phyloP scores from a whole-genome alignment of 306 rosid species.

The Senna tora region DNA sequence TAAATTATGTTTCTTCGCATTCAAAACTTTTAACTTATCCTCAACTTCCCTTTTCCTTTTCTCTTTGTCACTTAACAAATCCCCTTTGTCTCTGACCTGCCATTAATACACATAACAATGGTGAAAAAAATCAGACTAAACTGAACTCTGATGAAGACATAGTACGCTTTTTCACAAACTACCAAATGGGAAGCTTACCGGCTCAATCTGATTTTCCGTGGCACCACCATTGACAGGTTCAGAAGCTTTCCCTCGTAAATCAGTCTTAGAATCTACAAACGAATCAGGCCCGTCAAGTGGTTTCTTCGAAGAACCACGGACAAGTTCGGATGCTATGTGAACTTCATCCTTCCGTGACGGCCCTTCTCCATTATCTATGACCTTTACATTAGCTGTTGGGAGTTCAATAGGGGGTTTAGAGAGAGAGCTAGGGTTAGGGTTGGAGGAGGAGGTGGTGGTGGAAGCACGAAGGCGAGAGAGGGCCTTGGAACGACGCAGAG shows the following conservation, averaged over 20 bases:
- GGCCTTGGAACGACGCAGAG: slow-evolving; percentile 78
- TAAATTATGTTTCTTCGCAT: slow-evolving; percentile 76
- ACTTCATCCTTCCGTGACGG: slow-evolving; percentile 46
- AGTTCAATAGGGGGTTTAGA: slow-evolving; percentile 31
- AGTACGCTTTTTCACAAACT: slow-evolving; percentile 37
- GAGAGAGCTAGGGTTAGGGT: slow-evolving; percentile 25
- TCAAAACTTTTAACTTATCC: slow-evolving; percentile 75
- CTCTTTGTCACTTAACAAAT: slow-evolving; percentile 46
- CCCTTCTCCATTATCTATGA: slow-evolving; percentile 49
- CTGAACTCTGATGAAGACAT: not conserved
- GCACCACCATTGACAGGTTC: slow-evolving; percentile 43
- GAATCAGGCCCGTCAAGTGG: slow-evolving; percentile 44
- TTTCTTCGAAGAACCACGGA: slow-evolving; percentile 39
- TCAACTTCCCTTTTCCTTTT: slow-evolving; percentile 80
- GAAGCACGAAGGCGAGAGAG: slow-evolving; percentile 55
- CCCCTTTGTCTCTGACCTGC: slow-evolving; percentile 54
- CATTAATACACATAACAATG: slow-evolving; percentile 13
- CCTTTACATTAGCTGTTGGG: slow-evolving; percentile 25
- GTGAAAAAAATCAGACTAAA: slow-evolving; percentile 5
- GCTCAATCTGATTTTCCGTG: slow-evolving; percentile 37
- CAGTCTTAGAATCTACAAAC: slow-evolving; percentile 27
- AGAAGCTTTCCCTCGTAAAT: slow-evolving; percentile 39
- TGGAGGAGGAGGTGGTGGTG: slow-evolving; percentile 30
- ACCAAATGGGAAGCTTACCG: slow-evolving; percentile 45
- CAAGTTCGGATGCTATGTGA: slow-evolving; percentile 32